Evolutionary conservation across 192 early-diverging fungal species (phyloP).

Genomic region (Gryganskiella cystojenkinii): DNA sequence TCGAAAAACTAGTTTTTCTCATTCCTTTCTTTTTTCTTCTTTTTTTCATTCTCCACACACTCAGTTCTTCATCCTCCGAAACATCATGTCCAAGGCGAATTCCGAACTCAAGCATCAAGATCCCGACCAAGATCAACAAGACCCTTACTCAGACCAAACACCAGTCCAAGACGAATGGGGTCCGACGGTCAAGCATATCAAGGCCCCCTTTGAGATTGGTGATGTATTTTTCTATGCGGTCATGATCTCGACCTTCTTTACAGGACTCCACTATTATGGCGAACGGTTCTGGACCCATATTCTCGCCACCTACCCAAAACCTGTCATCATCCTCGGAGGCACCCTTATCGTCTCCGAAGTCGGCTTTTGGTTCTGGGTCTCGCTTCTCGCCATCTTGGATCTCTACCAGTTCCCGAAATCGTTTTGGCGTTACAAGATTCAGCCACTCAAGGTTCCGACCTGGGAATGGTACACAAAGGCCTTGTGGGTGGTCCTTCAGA

Average conservation of each 20-base stretch:
- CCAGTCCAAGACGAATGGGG: constrained; percentile 42
- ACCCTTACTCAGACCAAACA: constrained; percentile 8
- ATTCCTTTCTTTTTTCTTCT: background rate
- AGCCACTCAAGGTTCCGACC: constrained; percentile 67
- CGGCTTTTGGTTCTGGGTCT: constrained; percentile 51
- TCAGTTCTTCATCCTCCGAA: constrained; percentile 18
- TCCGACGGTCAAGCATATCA: constrained; percentile 19
- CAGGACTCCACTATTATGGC: constrained; percentile 31
- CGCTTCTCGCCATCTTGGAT: constrained; percentile 34
- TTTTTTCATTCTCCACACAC: background rate
- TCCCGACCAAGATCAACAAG: constrained; percentile 2
- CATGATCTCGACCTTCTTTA: constrained; percentile 35
- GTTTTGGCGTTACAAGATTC: constrained; percentile 77
- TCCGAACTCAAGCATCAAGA: constrained; percentile 11
- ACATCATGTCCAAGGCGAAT: constrained; percentile 11
- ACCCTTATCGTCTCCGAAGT: constrained; percentile 37
- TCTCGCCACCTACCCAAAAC: constrained; percentile 35
- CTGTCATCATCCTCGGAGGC: constrained; percentile 36
- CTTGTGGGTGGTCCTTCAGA: constrained; percentile 65
- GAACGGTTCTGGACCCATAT: constrained; percentile 41
- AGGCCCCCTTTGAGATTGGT: constrained; percentile 40
- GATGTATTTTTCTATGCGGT: constrained; percentile 48
- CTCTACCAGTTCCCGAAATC: constrained; percentile 49
- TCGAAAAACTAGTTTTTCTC: background rate
- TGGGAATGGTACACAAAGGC: constrained; percentile 68